Evolutionary conservation across 805 yeast genomes (phyloP).

Genomic region (Cyberlindnera sargentensis): DNA sequence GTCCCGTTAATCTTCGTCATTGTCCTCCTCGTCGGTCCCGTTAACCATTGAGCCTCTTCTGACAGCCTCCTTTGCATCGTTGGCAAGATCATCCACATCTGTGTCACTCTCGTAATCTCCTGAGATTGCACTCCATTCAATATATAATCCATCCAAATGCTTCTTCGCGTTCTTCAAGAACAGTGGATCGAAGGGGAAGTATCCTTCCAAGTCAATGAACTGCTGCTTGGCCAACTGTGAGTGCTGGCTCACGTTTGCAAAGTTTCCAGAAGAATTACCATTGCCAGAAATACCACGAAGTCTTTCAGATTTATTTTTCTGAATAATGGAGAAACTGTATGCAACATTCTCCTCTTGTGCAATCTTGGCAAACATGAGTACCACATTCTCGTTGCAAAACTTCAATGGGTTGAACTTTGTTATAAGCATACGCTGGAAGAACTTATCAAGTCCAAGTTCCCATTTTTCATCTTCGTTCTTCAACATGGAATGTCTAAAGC

Average conservation of each 20-base stretch:
- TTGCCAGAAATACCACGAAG: slow-evolving; percentile 35
- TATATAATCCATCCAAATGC: slow-evolving; percentile 48
- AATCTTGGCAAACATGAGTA: slow-evolving; percentile 84
- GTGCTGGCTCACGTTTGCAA: slow-evolving; percentile 25
- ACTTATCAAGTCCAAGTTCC: slow-evolving; percentile 78
- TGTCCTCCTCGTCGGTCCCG: background rate
- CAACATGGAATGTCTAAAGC: slow-evolving; percentile 70
- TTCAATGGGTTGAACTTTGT: slow-evolving; percentile 91
- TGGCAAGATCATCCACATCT: slow-evolving; percentile 34
- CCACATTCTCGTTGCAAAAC: slow-evolving; percentile 90
- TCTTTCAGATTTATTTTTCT: slow-evolving; percentile 62
- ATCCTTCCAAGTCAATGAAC: slow-evolving; percentile 84
- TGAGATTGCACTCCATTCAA: slow-evolving; percentile 81
- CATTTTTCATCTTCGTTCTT: slow-evolving; percentile 41
- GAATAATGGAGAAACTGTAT: slow-evolving; percentile 89
- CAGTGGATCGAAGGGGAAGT: slow-evolving; percentile 93
- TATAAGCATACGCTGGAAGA: slow-evolving; percentile 78
- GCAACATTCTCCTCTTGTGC: slow-evolving; percentile 87
- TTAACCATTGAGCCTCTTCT: slow-evolving; percentile 14
- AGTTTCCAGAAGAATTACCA: slow-evolving; percentile 1
- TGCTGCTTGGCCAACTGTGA: slow-evolving; percentile 64
- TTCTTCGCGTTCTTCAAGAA: slow-evolving; percentile 56
- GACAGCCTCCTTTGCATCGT: slow-evolving; percentile 18
- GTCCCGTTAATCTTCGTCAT: background rate
- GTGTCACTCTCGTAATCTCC: slow-evolving; percentile 44